Percentiles rank a stretch among this genome's conserved stretches.
Evolutionary conservation across 2,329 filamentous ascomycete genomes (phyloP).

Genomic region (Fusarium nygamai): DNA sequence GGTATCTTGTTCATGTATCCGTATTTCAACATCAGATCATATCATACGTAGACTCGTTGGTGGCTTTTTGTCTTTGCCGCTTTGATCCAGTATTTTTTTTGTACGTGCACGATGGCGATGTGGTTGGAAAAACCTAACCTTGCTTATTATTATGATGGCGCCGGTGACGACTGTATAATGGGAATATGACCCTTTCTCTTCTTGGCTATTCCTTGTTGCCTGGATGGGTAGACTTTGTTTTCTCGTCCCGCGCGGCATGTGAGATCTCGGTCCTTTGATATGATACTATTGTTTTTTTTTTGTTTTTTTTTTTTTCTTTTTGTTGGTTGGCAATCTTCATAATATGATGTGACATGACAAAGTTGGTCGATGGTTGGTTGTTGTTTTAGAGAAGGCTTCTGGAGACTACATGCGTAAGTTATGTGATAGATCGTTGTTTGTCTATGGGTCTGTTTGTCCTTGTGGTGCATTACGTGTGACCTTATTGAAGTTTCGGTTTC

Average conservation of each 20-base stretch:
- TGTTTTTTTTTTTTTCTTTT: neutral
- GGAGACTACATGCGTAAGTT: neutral
- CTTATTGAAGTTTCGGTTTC: neutral
- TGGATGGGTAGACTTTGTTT: neutral
- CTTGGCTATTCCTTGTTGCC: neutral
- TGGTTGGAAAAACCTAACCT: neutral
- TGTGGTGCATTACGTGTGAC: neutral
- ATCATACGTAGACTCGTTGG: neutral
- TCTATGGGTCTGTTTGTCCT: neutral
- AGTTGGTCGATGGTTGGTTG: neutral
- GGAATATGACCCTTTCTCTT: neutral
- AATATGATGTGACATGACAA: neutral
- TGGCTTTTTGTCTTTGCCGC: neutral
- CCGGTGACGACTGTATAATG: neutral
- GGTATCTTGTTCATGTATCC: no score
- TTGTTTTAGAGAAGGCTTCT: neutral
- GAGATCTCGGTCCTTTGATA: neutral
- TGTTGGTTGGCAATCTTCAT: neutral
- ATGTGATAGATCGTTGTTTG: neutral
- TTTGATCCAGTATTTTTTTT: neutral
- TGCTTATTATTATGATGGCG: neutral
- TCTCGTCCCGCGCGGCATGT: neutral
- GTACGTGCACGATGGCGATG: conserved; percentile 1
- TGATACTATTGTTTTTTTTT: neutral
- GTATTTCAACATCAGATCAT: conserved; percentile 12